phyloP scores from a whole-genome alignment of 306 rosid species.

The Abrus precatorius region DNA sequence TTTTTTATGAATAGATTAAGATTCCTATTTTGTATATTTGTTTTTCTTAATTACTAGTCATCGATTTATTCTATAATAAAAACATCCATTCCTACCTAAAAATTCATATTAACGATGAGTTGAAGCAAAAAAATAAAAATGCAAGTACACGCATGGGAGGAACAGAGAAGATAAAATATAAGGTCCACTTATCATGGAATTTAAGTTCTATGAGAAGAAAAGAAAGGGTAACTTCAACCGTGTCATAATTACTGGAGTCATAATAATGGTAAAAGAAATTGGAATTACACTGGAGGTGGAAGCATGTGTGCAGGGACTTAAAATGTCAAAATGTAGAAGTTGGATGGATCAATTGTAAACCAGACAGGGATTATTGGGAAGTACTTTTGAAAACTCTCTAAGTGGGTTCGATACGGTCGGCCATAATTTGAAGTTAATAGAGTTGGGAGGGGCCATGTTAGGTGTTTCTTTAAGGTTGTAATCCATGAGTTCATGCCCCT shows the following conservation, averaged over 20 bases:
- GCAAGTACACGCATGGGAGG: too few relatives aligned
- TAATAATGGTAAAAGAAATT: conserved; percentile 35
- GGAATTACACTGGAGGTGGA: background rate
- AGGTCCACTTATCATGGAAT: too few relatives aligned
- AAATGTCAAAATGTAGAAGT: conserved; percentile 35
- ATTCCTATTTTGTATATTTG: too few relatives aligned
- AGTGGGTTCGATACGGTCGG: conserved; percentile 57
- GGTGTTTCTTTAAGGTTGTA: conserved; percentile 56
- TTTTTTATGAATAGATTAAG: too few relatives aligned
- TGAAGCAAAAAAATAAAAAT: too few relatives aligned
- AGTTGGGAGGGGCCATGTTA: conserved; percentile 41
- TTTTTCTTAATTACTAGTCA: too few relatives aligned
- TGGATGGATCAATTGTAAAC: conserved; percentile 32
- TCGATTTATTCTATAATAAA: too few relatives aligned
- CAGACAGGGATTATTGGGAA: conserved; percentile 47
- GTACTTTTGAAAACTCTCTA: conserved; percentile 47
- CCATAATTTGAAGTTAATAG: conserved; percentile 49
- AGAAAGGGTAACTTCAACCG: background rate
- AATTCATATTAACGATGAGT: too few relatives aligned
- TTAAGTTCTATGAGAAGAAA: background rate
- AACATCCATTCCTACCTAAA: too few relatives aligned
- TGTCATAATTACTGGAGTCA: background rate
- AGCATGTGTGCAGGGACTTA: conserved; percentile 18
- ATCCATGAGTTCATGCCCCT: conserved; percentile 49
- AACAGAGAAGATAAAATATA: too few relatives aligned